These are phyloP conservation scores for Powellomyces hirtus DNA, from an alignment of 192 early-diverging fungal species.

Conservation along the genomic window DNA sequence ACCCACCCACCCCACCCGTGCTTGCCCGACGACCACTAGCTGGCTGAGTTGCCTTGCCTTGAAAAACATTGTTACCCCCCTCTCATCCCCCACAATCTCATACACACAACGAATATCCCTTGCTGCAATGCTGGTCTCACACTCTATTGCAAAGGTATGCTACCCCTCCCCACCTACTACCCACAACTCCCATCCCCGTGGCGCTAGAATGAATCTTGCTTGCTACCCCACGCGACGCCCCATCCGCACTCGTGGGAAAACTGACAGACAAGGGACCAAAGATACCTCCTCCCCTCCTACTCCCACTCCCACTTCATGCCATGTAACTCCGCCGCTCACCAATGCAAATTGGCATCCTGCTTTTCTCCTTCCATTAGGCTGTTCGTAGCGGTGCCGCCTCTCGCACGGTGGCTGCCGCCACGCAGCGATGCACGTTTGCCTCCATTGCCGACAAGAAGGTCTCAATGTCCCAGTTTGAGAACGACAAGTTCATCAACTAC, in stretches of 20 bases:
- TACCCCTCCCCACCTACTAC: too few relatives aligned
- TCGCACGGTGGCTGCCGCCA: neutral
- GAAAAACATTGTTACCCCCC: too few relatives aligned
- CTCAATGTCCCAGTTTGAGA: conserved; percentile 87
- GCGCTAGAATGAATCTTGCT: neutral
- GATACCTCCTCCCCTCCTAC: neutral
- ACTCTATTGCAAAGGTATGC: conserved; percentile 6
- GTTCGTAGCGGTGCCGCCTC: conserved; percentile 1
- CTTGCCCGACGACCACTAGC: too few relatives aligned
- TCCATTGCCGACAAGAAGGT: conserved; percentile 67
- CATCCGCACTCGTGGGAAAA: neutral
- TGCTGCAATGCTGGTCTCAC: conserved; percentile 14
- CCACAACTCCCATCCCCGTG: too few relatives aligned
- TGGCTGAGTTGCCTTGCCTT: too few relatives aligned
- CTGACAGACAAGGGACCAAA: neutral
- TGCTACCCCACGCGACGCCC: neutral
- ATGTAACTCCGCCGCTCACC: too few relatives aligned
- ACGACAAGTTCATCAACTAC: conserved; percentile 97
- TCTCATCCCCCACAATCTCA: too few relatives aligned
- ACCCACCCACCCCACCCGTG: too few relatives aligned
- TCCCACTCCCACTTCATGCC: too few relatives aligned
- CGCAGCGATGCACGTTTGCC: conserved; percentile 24
- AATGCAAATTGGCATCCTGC: too few relatives aligned
- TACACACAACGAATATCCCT: too few relatives aligned
- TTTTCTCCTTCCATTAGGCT: neutral